phyloP scores from a whole-genome alignment of 306 rosid species.

The Vigna trinervia region DNA sequence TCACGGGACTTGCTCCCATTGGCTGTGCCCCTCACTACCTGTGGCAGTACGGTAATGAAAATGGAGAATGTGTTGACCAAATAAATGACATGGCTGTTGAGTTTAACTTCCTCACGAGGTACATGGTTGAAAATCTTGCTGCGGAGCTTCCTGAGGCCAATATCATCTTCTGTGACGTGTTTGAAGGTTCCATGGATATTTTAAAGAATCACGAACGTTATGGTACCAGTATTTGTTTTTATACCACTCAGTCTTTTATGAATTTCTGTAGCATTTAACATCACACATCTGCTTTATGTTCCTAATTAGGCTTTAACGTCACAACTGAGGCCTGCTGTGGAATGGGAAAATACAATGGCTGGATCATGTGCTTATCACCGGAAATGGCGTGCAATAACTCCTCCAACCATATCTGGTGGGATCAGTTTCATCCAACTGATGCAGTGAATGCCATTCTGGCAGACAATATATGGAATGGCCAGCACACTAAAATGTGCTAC shows the following conservation, averaged over 20 bases:
- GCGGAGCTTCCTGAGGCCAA: constrained; percentile 62
- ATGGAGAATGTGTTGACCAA: constrained; percentile 76
- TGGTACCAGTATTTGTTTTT: constrained; percentile 50
- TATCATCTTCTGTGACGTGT: constrained; percentile 78
- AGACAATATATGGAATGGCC: constrained; percentile 80
- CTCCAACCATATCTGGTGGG: constrained; percentile 91
- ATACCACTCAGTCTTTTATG: not conserved
- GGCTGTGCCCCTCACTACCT: constrained; percentile 89
- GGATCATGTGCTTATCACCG: constrained; percentile 77
- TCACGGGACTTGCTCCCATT: constrained; percentile 88
- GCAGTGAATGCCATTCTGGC: constrained; percentile 83
- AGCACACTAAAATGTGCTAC: constrained; percentile 74
- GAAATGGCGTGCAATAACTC: constrained; percentile 86
- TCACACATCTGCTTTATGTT: constrained; percentile 41
- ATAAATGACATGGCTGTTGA: constrained; percentile 83
- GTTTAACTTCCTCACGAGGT: constrained; percentile 83
- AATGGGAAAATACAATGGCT: constrained; percentile 79
- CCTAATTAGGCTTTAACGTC: constrained; percentile 67
- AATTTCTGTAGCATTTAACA: constrained; percentile 6
- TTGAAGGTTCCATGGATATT: constrained; percentile 82
- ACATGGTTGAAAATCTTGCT: constrained; percentile 61
- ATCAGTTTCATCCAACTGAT: constrained; percentile 94
- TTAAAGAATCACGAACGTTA: constrained; percentile 66
- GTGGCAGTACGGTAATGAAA: constrained; percentile 62
- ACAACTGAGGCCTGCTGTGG: constrained; percentile 93